phyloP scores from a whole-genome alignment of 768 basidiomycete species.

The Leccinum arenicola region DNA sequence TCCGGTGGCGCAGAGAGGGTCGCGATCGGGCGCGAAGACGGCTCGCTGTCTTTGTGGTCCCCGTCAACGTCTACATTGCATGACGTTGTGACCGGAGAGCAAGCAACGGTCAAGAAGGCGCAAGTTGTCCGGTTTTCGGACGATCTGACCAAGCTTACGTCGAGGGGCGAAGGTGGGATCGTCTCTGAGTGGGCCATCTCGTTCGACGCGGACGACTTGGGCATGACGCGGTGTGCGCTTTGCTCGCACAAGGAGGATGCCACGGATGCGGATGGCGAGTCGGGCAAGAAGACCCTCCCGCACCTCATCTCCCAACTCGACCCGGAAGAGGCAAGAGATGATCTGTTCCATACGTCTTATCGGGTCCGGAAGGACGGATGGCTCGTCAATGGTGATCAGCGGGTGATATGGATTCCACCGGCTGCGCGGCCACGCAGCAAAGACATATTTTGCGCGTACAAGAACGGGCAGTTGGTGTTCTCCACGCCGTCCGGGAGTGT shows the following conservation, averaged over 20 bases:
- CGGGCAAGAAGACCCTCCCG: not conserved
- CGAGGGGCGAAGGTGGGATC: constrained; percentile 2
- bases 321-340: not conserved
- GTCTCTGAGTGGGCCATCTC: constrained; percentile 8
- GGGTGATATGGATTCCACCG: constrained; percentile 16
- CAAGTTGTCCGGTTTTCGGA: constrained; percentile 9
- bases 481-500: not conserved
- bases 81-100: constrained; percentile 1
- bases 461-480: constrained; percentile 6
- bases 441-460: constrained; percentile 7
- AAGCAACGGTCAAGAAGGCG: constrained; percentile 4
- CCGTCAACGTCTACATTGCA: constrained; percentile 15
- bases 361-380: constrained; percentile 14
- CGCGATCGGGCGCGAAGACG: constrained; percentile 21
- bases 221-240: not conserved
- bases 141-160: constrained; percentile 3
- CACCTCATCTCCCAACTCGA: no score
- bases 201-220: not conserved
- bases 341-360: constrained; percentile 6
- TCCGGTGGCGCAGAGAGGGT: not conserved
- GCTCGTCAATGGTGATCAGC: constrained; percentile 10
- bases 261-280: not conserved
- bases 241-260: not conserved
- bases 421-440: constrained; percentile 2
- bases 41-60: constrained; percentile 16